These are phyloP conservation scores for Cairneyella variabilis DNA, from an alignment of 495 filamentous ascomycete genomes.

Conservation along the genomic window DNA sequence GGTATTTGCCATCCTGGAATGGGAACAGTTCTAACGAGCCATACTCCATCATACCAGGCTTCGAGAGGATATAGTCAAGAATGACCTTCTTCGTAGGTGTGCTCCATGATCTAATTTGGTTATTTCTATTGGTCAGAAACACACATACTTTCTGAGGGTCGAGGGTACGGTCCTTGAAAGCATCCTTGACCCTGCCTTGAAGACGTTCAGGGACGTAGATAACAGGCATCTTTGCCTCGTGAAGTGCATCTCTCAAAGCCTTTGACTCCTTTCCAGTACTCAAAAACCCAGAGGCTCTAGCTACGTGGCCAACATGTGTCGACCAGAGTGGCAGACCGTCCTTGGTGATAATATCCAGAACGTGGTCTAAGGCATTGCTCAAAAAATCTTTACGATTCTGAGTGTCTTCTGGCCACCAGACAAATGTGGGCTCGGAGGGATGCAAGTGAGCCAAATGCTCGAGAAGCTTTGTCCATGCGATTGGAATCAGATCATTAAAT, in stretches of 20 bases:
- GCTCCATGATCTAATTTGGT: constrained; percentile 4
- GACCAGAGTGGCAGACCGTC: constrained; percentile 16
- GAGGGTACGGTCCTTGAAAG: constrained; percentile 13
- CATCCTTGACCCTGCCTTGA: background rate
- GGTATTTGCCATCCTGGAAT: constrained; percentile 19
- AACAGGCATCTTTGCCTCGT: constrained; percentile 15
- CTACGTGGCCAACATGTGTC: constrained; percentile 11
- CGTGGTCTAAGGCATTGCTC: constrained; percentile 7
- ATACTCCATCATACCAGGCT: constrained; percentile 7
- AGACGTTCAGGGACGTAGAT: constrained; percentile 10
- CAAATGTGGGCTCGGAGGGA: constrained; percentile 5
- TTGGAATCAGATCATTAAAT: constrained; percentile 30
- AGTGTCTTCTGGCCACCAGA: constrained; percentile 7
- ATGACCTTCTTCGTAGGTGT: constrained; percentile 13
- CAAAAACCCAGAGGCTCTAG: constrained; percentile 7
- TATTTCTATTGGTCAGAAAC: constrained; percentile 2
- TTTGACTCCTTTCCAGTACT: constrained; percentile 1
- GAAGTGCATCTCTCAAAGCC: constrained; percentile 12
- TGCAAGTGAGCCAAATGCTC: constrained; percentile 5
- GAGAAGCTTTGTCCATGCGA: constrained; percentile 29
- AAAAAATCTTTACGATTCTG: constrained; percentile 4
- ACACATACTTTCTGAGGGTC: background rate
- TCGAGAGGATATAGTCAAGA: constrained; percentile 17
- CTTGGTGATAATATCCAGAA: constrained; percentile 13
- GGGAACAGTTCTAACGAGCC: constrained; percentile 17